phyloP scores from a whole-genome alignment of 805 yeast species.

The Myxozyma monticola region DNA sequence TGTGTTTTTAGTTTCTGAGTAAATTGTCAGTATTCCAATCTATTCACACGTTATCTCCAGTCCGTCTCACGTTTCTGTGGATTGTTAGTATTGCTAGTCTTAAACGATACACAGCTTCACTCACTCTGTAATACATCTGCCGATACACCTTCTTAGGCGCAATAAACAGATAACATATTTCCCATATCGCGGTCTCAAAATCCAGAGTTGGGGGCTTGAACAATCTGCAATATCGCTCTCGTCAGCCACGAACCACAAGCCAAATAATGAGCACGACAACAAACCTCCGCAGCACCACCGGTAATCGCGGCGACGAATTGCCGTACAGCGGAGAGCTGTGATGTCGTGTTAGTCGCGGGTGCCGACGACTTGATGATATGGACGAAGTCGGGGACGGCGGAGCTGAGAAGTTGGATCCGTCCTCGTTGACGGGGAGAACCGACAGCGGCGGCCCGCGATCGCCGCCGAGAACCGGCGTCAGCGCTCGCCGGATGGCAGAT shows the following conservation, averaged over 20 bases:
- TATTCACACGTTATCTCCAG: background rate
- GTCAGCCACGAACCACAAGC: background rate
- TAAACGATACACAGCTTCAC: conserved; percentile 1
- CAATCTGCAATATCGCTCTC: conserved; percentile 40
- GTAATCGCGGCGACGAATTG: conserved; percentile 15
- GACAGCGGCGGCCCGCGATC: conserved; percentile 1
- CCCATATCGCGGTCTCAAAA: conserved; percentile 93
- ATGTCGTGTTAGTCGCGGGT: conserved; percentile 5
- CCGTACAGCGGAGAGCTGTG: background rate
- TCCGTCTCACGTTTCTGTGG: conserved; percentile 24
- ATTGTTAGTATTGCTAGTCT: background rate
- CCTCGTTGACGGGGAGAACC: conserved; percentile 16
- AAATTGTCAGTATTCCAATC: background rate
- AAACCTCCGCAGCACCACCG: conserved; percentile 25
- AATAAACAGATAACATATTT: conserved; percentile 68
- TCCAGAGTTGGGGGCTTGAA: conserved; percentile 79
- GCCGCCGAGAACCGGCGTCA: conserved; percentile 10
- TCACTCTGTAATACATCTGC: conserved; percentile 67
- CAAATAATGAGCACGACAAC: background rate
- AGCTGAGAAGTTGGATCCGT: conserved; percentile 3
- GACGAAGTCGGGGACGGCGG: conserved; percentile 30
- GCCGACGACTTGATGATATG: conserved; percentile 22
- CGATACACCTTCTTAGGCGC: conserved; percentile 82
- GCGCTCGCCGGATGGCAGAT: conserved; percentile 14
- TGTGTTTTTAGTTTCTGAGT: conserved; percentile 69